Percentiles rank a stretch among this genome's conserved stretches.
These are phyloP conservation scores for Ceratocystis alfenasii DNA, from an alignment of 2,329 filamentous ascomycete genomes.

Conservation along the genomic window DNA sequence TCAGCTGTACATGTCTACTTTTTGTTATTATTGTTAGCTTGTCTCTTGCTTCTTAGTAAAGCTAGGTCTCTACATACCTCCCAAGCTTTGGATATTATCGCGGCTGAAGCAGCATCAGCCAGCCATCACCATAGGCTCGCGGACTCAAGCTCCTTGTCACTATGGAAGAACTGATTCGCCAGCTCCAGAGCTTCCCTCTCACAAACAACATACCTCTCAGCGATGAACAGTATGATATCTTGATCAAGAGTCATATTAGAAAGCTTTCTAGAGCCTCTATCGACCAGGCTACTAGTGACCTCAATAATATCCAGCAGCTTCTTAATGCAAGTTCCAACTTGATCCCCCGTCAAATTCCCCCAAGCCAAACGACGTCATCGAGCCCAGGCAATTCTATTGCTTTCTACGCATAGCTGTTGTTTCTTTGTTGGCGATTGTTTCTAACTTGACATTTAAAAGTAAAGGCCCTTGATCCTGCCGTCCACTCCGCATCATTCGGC, in stretches of 20 bases:
- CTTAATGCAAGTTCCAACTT: constrained; percentile 15
- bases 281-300: constrained; percentile 3
- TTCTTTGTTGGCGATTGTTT: not conserved
- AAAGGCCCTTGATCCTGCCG: constrained; percentile 37
- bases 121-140: not conserved
- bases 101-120: not conserved
- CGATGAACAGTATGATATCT: constrained; percentile 13
- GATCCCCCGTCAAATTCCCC: not conserved
- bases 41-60: not conserved
- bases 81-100: not conserved
- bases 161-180: constrained; percentile 16
- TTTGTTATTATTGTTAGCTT: not conserved
- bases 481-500: constrained; percentile 42
- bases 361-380: constrained; percentile 12
- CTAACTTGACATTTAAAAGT: constrained; percentile 1
- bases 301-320: constrained; percentile 7
- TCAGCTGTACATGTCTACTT: not conserved
- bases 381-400: not conserved
- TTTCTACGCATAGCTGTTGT: not conserved
- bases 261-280: not conserved
- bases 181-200: constrained; percentile 11
- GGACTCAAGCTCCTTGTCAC: constrained; percentile 1
- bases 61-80: not conserved
- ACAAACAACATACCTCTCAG: not conserved
- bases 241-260: constrained; percentile 14